phyloP scores from a whole-genome alignment of 73 alveolate species.

The Paramecium caudatum region DNA sequence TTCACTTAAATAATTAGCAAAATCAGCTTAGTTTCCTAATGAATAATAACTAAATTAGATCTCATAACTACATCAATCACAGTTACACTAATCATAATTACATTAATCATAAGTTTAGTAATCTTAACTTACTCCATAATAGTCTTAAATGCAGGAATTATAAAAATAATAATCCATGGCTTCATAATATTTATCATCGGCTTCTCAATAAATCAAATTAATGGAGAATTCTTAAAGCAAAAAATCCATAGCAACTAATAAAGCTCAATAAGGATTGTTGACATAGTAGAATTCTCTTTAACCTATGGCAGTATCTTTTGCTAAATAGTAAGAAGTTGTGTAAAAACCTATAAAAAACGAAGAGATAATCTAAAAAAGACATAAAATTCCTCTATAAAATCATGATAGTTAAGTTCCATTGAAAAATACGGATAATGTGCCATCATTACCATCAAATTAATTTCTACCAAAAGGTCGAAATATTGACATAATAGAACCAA shows the following conservation, averaged over 20 bases:
- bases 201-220: too few species aligned
- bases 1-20: neutral
- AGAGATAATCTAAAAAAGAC: too few species aligned
- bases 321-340: neutral
- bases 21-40: slow-evolving; percentile 14
- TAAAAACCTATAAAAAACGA: too few species aligned
- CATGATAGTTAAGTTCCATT: neutral
- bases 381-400: too few species aligned
- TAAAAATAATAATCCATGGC: too few species aligned
- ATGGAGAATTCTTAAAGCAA: slow-evolving; percentile 14
- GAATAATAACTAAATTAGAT: neutral
- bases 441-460: slow-evolving; percentile 21
- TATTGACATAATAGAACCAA: slow-evolving; percentile 1
- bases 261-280: slow-evolving; percentile 5
- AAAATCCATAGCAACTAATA: neutral
- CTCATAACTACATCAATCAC: neutral
- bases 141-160: too few species aligned
- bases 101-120: too few species aligned
- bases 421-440: neutral
- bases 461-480: neutral
- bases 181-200: too few species aligned
- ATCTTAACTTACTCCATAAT: too few species aligned
- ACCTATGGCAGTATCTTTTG: neutral
- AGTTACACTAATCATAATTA: too few species aligned
- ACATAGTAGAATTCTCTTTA: neutral